Base-by-base conservation (phyloP, 1,284 basidiomycete genomes). In the Ustilago loliicola region DNA sequence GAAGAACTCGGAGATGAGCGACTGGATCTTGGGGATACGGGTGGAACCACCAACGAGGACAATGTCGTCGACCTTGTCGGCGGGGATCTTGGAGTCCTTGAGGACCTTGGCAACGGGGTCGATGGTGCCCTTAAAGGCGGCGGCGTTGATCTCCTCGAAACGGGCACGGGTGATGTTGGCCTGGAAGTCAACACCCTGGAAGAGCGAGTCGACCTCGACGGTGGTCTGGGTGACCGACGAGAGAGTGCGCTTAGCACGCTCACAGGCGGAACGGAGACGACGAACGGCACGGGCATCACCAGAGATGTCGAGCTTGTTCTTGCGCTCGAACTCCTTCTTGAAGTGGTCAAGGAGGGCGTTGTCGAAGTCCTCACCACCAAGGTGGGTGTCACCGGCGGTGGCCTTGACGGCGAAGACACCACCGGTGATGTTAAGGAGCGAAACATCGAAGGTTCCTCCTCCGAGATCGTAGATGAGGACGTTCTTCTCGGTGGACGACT, bases 391-490 rank as follows among this genome's bases (percentile, higher is more conserved):
- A 86, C 88, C 88, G 65, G 88, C 88, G 68, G 89, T 91, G 77
- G 90, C 90, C 89, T 91, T 91, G 88, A 91, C 90, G 83, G 89
- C 88, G 87, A 91, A 91, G 84, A 91, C 89, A 87, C 90, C 90
- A 77, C 89, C 90, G 63, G 89, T 88, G 87, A 91, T 90, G 87
- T 90, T 89, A 63, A 91, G 88, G 73, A 91, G 88, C 66, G 90
- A 91, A 72, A 91, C 90, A 89, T 91, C 90, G 88, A 91, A 91
- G 75, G 90, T 91, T 87, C 90, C 97, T 91, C 96, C 96, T 87
- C 96, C 96, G 76, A 99, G 91, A 90, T 99, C 96, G 91, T 98
- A 99, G 88, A 99, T 98, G 87, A 99, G 92, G 73, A 99, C 96
- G 87, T 96, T 98, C 90, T 95, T 95, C 91, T 99, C 85, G 45